A percentile compares a stretch with the other conserved stretches of the same genome.
Conservation (phyloP, 75 land plant genomes). For the Cupressus sempervirens region DNA sequence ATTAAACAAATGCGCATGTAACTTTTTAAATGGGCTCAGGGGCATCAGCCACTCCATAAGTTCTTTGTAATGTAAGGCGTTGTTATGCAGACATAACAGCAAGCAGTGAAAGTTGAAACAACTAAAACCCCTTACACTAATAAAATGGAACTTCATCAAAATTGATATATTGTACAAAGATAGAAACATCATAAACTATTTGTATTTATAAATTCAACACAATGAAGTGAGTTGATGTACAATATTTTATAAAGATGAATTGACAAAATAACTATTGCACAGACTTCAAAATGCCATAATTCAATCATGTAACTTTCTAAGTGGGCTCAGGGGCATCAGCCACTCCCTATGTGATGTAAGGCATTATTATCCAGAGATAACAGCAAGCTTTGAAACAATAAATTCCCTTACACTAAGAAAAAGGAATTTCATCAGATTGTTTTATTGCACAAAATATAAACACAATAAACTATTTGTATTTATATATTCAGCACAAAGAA, state of each 20-base stretch:
- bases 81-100: neutral
- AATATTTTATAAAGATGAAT: neutral
- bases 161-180: neutral
- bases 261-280: too few relatives aligned
- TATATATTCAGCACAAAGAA: neutral
- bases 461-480: neutral
- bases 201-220: neutral
- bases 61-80: neutral
- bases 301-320: neutral
- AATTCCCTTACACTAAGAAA: neutral
- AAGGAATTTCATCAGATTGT: neutral
- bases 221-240: neutral
- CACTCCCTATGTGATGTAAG: neutral
- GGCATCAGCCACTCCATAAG: neutral
- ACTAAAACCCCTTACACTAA: neutral
- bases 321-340: neutral
- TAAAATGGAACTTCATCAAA: neutral
- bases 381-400: neutral
- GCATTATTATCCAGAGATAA: neutral
- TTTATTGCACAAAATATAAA: neutral
- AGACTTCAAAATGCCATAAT: too few relatives aligned
- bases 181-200: neutral
- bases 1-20: neutral
- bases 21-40: neutral
- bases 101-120: neutral